Percentiles rank a stretch among this genome's conserved stretches.
Conservation (phyloP, 2,329 filamentous ascomycete genomes). For the Ambrosiella cleistominuta region DNA sequence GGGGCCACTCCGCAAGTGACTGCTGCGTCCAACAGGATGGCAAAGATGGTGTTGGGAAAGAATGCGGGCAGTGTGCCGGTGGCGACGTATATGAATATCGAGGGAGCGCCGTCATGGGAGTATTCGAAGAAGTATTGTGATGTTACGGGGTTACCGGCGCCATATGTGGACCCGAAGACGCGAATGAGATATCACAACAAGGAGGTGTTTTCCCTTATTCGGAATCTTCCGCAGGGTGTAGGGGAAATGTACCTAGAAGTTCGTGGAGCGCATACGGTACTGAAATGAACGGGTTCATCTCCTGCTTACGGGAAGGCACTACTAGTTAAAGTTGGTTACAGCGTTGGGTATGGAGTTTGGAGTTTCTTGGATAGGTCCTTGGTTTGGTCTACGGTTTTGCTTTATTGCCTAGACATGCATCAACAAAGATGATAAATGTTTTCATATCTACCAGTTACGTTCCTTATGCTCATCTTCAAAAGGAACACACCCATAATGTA, state of each 20-base stretch:
- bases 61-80: slow-evolving; percentile 24
- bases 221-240: slow-evolving; percentile 61
- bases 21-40: slow-evolving; percentile 75
- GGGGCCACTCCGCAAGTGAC: slow-evolving; percentile 46
- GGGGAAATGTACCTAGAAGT: slow-evolving; percentile 81
- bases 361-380: not conserved
- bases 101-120: slow-evolving; percentile 75
- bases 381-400: slow-evolving; percentile 1
- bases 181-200: slow-evolving; percentile 80
- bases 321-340: not conserved
- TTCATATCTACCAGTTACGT: not conserved
- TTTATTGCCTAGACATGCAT: no score
- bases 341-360: not conserved
- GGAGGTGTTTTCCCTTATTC: slow-evolving; percentile 75
- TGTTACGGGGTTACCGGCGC: slow-evolving; percentile 78
- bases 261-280: slow-evolving; percentile 76
- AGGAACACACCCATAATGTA: not conserved
- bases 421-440: no score
- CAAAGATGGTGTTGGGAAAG: slow-evolving; percentile 77
- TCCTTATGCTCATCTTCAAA: not conserved
- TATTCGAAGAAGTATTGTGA: slow-evolving; percentile 87
- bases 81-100: slow-evolving; percentile 82
- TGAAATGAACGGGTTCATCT: slow-evolving; percentile 45
- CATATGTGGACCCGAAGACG: slow-evolving; percentile 90
- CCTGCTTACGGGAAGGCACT: no score